Base-by-base conservation (phyloP, 1,284 basidiomycete genomes). In the Trametes polyzona region DNA sequence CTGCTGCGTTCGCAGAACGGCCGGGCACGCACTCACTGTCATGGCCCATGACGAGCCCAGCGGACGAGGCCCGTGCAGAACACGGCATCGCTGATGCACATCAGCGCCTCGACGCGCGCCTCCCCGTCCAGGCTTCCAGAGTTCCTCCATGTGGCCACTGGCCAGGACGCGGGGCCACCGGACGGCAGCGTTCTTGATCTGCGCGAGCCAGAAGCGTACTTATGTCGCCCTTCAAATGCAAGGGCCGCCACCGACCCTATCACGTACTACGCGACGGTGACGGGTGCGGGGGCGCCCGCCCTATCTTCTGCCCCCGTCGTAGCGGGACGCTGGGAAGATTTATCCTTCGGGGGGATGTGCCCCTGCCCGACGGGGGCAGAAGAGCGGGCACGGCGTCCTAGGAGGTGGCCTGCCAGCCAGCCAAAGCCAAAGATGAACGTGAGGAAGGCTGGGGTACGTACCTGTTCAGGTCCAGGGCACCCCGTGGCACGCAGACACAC, bases 21-120 rank as follows among this genome's bases (percentile, higher is more conserved):
- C 9, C 42, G 16, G 35, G 24, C 51, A 39, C 24, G 30, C 35
- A 36, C 12, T 39, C 35, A 26, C 43, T 17, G 23, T 47, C 43
- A 32, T 30, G 27, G 36, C 23, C 35, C 36, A 16, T 33, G 23
- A 23, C 27, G 52, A 32, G 51, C 35, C 29, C 26, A 16, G 4
- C 7, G 24, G 37, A 40, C 48, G 37, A 30, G 44, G 52, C 37
- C 52, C 44, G 29, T 5, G 26, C 11, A 29, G 44, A 39, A 29
- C 43, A 26, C 52, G 53, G 46, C 53, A 55, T 55, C 46, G 47
- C 53, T 55, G 53, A 55, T 55, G 53, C 46, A 26, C 53, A 43
- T 48, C 39, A 43, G 46, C 53, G 40, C 23, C 44, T 47, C 46
- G n/a, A 33, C 37, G 4, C 24, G 16, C 19, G 46, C 39, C 41